Evolutionary conservation across 1,284 basidiomycete species (phyloP).

Genomic region (Vanrija sp.): DNA sequence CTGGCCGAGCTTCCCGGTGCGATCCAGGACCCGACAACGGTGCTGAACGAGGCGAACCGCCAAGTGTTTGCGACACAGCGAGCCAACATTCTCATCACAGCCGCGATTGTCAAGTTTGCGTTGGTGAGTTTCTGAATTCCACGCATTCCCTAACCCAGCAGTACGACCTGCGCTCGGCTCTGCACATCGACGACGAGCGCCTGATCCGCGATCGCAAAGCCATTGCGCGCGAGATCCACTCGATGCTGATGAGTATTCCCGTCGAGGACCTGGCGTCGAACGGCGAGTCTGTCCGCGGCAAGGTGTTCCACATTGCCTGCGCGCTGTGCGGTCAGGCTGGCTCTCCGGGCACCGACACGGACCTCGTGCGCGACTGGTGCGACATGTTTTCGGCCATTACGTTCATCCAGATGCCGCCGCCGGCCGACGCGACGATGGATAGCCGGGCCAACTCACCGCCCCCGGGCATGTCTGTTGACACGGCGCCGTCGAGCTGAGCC

Average conservation of each 20-base stretch:
- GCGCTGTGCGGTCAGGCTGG: constrained; percentile 38
- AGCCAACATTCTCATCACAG: constrained; percentile 46
- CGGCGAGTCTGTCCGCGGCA: constrained; percentile 46
- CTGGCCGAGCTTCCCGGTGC: constrained; percentile 32
- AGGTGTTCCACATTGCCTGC: constrained; percentile 48
- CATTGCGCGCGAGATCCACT: constrained; percentile 46
- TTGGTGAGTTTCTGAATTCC: constrained; percentile 28
- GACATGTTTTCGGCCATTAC: constrained; percentile 47
- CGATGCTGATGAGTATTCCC: constrained; percentile 43
- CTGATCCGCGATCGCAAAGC: constrained; percentile 40
- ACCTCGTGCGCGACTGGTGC: constrained; percentile 48
- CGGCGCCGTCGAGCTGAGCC: too few species aligned
- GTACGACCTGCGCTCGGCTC: constrained; percentile 38
- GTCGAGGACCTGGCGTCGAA: constrained; percentile 48
- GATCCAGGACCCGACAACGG: constrained; percentile 30
- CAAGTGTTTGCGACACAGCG: constrained; percentile 43
- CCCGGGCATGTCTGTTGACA: neutral
- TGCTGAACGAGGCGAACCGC: constrained; percentile 19
- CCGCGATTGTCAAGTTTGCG: constrained; percentile 47
- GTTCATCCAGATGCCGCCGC: constrained; percentile 48
- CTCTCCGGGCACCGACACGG: constrained; percentile 32
- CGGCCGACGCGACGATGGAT: constrained; percentile 25
- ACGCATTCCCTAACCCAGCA: neutral
- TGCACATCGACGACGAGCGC: constrained; percentile 35
- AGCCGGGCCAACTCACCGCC: constrained; percentile 29